A percentile compares a stretch with the other conserved stretches of the same genome.
phyloP scores from a whole-genome alignment of 768 basidiomycete genomes.

The Pleurotus sapidus region DNA sequence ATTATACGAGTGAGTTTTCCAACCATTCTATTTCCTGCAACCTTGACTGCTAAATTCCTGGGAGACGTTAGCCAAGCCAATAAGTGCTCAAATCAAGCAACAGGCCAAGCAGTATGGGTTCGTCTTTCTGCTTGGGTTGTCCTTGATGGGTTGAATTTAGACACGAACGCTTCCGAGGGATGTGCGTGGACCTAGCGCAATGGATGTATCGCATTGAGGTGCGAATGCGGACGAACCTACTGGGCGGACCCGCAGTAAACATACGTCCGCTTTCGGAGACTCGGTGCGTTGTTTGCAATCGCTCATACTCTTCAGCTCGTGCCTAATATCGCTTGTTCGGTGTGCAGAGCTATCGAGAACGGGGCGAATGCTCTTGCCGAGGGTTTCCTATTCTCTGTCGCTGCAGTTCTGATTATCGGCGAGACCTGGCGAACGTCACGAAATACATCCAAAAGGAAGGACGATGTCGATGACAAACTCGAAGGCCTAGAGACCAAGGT shows the following conservation, averaged over 20 bases:
- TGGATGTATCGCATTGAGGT: slow-evolving; percentile 73
- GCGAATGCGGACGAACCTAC: slow-evolving; percentile 67
- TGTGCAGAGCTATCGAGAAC: slow-evolving; percentile 73
- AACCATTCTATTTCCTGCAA: neutral
- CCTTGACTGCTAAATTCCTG: slow-evolving; percentile 2
- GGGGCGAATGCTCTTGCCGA: slow-evolving; percentile 84
- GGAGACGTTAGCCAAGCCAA: slow-evolving; percentile 85
- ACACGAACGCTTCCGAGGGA: slow-evolving; percentile 66
- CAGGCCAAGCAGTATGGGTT: slow-evolving; percentile 68
- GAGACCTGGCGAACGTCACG: slow-evolving; percentile 77
- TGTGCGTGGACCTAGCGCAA: slow-evolving; percentile 77
- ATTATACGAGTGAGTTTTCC: slow-evolving; percentile 58
- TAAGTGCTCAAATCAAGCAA: slow-evolving; percentile 61
- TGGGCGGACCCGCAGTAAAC: slow-evolving; percentile 72
- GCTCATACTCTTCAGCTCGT: neutral
- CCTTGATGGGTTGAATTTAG: slow-evolving; percentile 27
- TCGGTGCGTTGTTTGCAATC: slow-evolving; percentile 43
- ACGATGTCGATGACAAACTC: slow-evolving; percentile 67
- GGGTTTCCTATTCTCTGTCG: slow-evolving; percentile 80
- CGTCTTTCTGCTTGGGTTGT: neutral
- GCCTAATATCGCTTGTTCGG: too few relatives aligned
- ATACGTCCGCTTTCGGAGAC: slow-evolving; percentile 78
- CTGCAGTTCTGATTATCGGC: slow-evolving; percentile 67
- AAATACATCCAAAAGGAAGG: slow-evolving; percentile 67
- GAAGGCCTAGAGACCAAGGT: slow-evolving; percentile 52